Evolutionary conservation across 2,329 filamentous ascomycete species (phyloP), one percentile per base, ranked within the genome.

Genomic region (Fusarium falciforme): DNA sequence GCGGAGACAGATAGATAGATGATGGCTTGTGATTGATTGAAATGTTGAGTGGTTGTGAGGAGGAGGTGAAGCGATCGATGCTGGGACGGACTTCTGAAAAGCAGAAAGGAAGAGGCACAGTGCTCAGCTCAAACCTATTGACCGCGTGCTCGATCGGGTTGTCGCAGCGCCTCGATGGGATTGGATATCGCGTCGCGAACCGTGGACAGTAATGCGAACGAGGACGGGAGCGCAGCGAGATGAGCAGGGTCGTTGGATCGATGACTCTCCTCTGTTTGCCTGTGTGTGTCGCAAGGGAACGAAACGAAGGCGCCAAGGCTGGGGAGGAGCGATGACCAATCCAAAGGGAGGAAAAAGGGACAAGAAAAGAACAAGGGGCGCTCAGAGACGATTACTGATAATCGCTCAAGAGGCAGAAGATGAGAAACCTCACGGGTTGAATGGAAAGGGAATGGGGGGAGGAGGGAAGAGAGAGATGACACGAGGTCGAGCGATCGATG

Each of bases 111-210:
- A 81, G 80, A 82, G 79, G 77, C 81, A 80, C 66, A 79, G 80
- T 82, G 77, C 79, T 79, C 77, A 80, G 79, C 80, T 83, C 80
- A 80, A 83, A 83, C 81, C 82, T 82, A 78, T 72, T 77, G 71
- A 72, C 67, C 71, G 73, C 71, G 67, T 71, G 68, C 68, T 74
- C 61, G 67, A 74, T 52, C 47, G 63, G 55, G 60, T 65, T 70
- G 72, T 77, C 76, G 76, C 76, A 76, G 75, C 64, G 66, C 62
- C 68, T 76, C 72, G 58, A 44, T 62, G 47, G 42, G 42, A 27
- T 47, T 47, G 25, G 44, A 54, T 67, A 54, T 71, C 72, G 70
- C 58, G 77, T 73, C 73, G 76, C 70, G 68, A 76, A 73, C 52
- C 47, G 67, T 71, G 47, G 68, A 22, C n/a, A 38, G 47, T 31